phyloP scores from a whole-genome alignment of 1,284 basidiomycete species.

The Polyporus tsugae region DNA sequence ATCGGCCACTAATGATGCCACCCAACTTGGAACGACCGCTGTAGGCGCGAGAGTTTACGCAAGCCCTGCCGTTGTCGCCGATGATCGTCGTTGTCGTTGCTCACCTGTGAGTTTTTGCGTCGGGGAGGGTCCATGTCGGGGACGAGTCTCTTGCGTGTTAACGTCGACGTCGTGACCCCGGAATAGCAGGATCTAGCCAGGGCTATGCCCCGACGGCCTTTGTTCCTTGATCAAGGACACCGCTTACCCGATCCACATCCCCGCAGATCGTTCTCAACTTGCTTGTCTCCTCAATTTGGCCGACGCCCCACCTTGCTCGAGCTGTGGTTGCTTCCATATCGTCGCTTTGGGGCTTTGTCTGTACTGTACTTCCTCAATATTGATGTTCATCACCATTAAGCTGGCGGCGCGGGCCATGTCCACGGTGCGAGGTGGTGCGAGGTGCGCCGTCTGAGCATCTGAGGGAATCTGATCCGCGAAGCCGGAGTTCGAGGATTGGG shows the following conservation, averaged over 20 bases:
- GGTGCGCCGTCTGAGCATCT: constrained; percentile 22
- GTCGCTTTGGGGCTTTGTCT: not conserved
- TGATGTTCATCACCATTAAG: not conserved
- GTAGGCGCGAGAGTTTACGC: not conserved
- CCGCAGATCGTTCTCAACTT: constrained; percentile 13
- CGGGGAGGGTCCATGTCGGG: not conserved
- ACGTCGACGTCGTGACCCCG: constrained; percentile 15
- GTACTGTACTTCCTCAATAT: not conserved
- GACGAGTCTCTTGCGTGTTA: not conserved
- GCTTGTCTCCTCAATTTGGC: not conserved
- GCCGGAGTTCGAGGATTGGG: constrained; percentile 8
- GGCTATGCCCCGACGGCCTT: not conserved
- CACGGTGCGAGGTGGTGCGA: not conserved
- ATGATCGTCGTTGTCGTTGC: not conserved
- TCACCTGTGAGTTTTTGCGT: not conserved
- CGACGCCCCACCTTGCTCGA: not conserved
- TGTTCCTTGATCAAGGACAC: constrained; percentile 14
- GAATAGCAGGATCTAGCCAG: constrained; percentile 12
- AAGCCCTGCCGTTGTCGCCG: not conserved
- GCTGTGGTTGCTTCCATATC: not conserved
- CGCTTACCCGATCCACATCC: constrained; percentile 14
- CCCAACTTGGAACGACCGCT: not conserved
- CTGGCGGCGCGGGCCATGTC: not conserved
- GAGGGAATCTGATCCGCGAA: constrained; percentile 25
- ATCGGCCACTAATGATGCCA: no score